phyloP scores from a whole-genome alignment of 768 basidiomycete genomes.

The Russula sp. region DNA sequence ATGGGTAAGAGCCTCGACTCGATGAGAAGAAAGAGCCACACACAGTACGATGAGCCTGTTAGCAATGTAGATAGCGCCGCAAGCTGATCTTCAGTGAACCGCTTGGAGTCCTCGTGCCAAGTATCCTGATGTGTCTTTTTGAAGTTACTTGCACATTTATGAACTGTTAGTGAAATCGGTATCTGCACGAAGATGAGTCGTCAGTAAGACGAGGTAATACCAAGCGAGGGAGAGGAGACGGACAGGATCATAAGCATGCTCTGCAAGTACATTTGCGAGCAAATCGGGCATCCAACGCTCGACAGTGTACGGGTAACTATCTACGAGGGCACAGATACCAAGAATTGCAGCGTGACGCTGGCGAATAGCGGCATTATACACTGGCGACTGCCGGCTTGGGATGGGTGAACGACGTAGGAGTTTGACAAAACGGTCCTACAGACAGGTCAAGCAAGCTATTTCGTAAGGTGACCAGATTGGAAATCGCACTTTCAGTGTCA shows the following conservation, averaged over 20 bases:
- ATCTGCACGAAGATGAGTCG: constrained; percentile 38
- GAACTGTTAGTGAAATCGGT: constrained; percentile 79
- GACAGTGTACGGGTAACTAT: constrained; percentile 93
- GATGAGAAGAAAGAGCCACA: constrained; percentile 26
- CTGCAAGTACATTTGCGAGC: constrained; percentile 68
- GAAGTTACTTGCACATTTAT: constrained; percentile 74
- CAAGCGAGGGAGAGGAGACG: neutral
- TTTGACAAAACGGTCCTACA: constrained; percentile 72
- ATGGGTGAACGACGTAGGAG: constrained; percentile 62
- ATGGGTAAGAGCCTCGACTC: neutral
- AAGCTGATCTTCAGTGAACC: constrained; percentile 82
- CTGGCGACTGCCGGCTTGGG: constrained; percentile 54
- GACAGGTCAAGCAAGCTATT: constrained; percentile 29
- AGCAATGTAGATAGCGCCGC: constrained; percentile 76
- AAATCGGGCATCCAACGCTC: constrained; percentile 92
- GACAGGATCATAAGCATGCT: constrained; percentile 83
- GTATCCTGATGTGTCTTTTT: constrained; percentile 83
- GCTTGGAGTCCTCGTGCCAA: constrained; percentile 83
- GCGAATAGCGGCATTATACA: constrained; percentile 66
- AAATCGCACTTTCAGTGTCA: constrained; percentile 56
- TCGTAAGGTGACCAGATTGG: constrained; percentile 25
- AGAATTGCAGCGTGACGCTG: constrained; percentile 87
- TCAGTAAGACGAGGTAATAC: neutral
- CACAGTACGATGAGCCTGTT: constrained; percentile 81
- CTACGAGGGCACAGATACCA: constrained; percentile 89